A percentile compares a stretch with the other conserved stretches of the same genome.
Conservation (phyloP, 2,329 filamentous ascomycete species). For the Epichloe glyceriae region DNA sequence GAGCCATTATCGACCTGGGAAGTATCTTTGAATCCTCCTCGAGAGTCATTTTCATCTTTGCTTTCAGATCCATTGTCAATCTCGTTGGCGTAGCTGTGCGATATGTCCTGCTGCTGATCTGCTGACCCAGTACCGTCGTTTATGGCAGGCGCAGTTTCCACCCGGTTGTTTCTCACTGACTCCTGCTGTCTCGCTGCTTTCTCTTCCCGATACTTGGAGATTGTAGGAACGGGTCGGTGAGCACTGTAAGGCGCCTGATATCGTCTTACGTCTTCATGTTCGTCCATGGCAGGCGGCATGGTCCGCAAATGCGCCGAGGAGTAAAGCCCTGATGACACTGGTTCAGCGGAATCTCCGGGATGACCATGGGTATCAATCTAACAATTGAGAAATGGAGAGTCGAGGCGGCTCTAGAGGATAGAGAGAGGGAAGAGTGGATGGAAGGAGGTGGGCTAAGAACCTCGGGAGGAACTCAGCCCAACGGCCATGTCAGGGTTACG, state of each 20-base stretch:
- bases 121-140: neutral
- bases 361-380: neutral
- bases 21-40: constrained; percentile 18
- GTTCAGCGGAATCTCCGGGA: neutral
- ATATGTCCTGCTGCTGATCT: neutral
- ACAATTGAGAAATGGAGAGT: neutral
- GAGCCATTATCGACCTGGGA: constrained; percentile 23
- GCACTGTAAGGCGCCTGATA: constrained; percentile 29
- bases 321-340: neutral
- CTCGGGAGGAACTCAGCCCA: too few species aligned
- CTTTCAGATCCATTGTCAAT: constrained; percentile 6
- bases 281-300: constrained; percentile 24
- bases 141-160: constrained; percentile 4
- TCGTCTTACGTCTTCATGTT: constrained; percentile 24
- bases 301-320: constrained; percentile 4
- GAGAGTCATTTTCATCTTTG: constrained; percentile 7
- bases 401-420: neutral
- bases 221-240: constrained; percentile 32
- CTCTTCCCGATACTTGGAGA: constrained; percentile 35
- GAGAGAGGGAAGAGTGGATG: too few species aligned
- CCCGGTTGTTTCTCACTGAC: constrained; percentile 20
- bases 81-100: constrained; percentile 1
- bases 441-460: neutral
- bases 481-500: neutral
- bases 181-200: constrained; percentile 30